Percentiles rank a stretch among this genome's conserved stretches.
These are phyloP conservation scores for Aspergillus ruber DNA, from an alignment of 2,329 filamentous ascomycete genomes.

Conservation along the genomic window DNA sequence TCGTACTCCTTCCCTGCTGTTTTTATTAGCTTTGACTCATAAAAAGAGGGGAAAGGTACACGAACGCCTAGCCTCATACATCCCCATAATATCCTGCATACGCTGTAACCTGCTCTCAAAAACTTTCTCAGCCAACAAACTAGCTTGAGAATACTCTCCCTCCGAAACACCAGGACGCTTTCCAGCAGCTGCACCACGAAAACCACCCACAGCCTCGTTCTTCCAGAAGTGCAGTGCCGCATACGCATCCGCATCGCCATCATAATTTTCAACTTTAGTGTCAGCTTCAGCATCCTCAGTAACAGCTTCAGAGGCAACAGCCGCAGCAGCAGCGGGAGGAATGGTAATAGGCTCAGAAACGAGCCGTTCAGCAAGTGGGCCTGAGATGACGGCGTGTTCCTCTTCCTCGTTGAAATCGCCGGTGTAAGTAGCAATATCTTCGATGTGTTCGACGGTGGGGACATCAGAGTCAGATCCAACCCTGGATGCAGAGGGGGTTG, in stretches of 20 bases:
- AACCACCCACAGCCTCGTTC: too few relatives aligned
- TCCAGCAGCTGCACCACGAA: too few relatives aligned
- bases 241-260: constrained; percentile 4
- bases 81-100: too few relatives aligned
- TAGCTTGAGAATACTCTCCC: too few relatives aligned
- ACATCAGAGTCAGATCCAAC: not conserved
- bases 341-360: not conserved
- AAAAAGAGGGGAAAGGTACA: too few relatives aligned
- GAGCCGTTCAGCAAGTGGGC: not conserved
- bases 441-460: not conserved
- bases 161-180: too few relatives aligned
- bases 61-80: too few relatives aligned
- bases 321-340: not conserved
- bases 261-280: not conserved
- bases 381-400: not conserved
- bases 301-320: not conserved
- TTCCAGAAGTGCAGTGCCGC: not conserved
- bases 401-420: not conserved
- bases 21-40: too few relatives aligned
- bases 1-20: too few relatives aligned
- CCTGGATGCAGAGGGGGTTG: not conserved
- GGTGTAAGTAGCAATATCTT: not conserved
- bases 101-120: too few relatives aligned
- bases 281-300: too few relatives aligned
- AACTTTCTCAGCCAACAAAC: too few relatives aligned